Base-by-base conservation (phyloP, 2,329 filamentous ascomycete genomes). In the Incumbomyces lentus region DNA sequence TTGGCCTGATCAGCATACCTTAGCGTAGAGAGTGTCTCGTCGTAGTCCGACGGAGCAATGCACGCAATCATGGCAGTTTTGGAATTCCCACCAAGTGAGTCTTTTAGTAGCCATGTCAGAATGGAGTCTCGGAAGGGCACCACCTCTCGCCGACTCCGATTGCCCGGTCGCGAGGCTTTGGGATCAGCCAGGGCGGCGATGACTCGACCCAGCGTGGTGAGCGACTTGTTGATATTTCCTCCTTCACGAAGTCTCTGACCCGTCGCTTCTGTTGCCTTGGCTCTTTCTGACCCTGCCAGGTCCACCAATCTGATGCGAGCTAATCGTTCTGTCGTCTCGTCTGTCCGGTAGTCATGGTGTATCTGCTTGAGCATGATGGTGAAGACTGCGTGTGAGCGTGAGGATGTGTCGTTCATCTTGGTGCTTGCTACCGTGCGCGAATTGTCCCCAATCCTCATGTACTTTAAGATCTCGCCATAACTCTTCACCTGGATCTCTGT, bases 41-140 rank as follows among this genome's bases (percentile, higher is more conserved):
- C 92, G 62, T 98, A 96, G 68, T 98, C 92, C 1, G 86, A 82
- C 0, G 92, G 92, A 4, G 88, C 83, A 57, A 98, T 95, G 63
- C 92, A 96, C 7, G 92, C 92, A 59, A 98, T 95, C 92, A 98
- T 98, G 52, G 92, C 92, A 8, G 92, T 98, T 68, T 96, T 98
- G 60, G 83, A 90, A 73, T 98, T 98, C 46, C 92, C 92, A 11
- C 92, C 92, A 0, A 98, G 73, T 1, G 86, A 93, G 65, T 98
- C 92, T 64, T 96, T 96, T 53, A 98, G 75, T 3, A 98, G 75
- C 90, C 90, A 84, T 10, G 80, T 84, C 29, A 84, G 66, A 36
- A 84, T 79, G 1, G 87, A 95, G 66, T 98, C 92, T 53, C 92
- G 82, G 65, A 95, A 98, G 4, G 92, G 92, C 2, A 98, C 84